Base-by-base conservation (phyloP, 106 monocot species). In the Platanthera guangdongensis region DNA sequence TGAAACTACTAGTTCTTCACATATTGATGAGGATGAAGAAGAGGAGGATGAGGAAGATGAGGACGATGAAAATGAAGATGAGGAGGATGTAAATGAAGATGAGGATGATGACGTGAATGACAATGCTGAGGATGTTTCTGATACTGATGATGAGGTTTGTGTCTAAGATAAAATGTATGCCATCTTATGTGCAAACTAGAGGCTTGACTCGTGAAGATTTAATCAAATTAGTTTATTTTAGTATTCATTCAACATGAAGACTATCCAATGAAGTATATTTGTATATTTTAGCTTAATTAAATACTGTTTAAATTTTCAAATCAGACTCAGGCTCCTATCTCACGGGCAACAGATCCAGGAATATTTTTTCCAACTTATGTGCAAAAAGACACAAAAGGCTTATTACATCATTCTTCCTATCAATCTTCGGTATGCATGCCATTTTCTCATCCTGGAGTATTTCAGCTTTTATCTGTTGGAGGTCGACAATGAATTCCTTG, bases 11-110 rank as follows among this genome's bases (percentile, higher is more conserved):
- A 52, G 22, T 51, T 48, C 15, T 67, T 52, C 68, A 47, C 14
- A 59, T 53, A 25, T 15, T 48, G 48, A 64, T 65, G 76, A 60
- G 47, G 22, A 68, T 77, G 81, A 84, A 18, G 45, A 83, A 81
- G 75, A 47, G 18, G 78, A 73, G 69, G 28, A 49, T 51, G 79
- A 85, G 49, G 80, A 85, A 55, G 62, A 80, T 57, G 79, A 71
- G 48, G 50, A 68, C 70, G 63, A 48, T 81, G 75, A 60, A 46
- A 21, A 50, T 32, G 12, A 70, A 62, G 60, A 14, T 53, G 57
- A 25, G 25, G n/a, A 71, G 1, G 15, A 57, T 72, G 18, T 5
- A 60, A 5, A 1, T 60, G 59, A 60, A 15, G 59, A 25, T 69
- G 69, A 47, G 15, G 69, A 45, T 21, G 72, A 51, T 21, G 7